Evolutionary conservation across 2,329 filamentous ascomycete genomes (phyloP), one percentile per base, ranked within the genome.

Genomic region (Fusarium veterinarium): DNA sequence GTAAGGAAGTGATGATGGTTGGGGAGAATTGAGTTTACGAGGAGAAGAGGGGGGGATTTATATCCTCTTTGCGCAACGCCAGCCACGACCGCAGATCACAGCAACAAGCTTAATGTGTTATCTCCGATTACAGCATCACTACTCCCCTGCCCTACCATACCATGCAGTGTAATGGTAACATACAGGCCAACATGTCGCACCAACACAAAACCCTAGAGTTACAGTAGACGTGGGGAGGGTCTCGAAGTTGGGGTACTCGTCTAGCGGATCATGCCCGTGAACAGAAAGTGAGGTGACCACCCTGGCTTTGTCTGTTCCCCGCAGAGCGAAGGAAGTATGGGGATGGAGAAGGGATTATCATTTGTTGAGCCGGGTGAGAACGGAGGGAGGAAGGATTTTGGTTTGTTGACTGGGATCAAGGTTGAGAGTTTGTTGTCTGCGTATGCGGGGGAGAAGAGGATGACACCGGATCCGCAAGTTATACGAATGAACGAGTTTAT

Each of bases 231-330:
- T 74, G 75, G 75, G 60, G 75, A 61, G 44, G 12, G 40, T 16
- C 46, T 30, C 14, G 35, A 28, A 74, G 71, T 75, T 76, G 73
- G 75, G 71, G 75, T 69, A 76, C 38, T 44, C 56, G 12, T 45
- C 42, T 23, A 48, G 55, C 56, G 57, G 41, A 69, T 69, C 66
- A 64, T 64, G 65, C 35, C 66, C 59, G 40, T 52, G 51, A 8
- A 25, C 10, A 46, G 59, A 65, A 41, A 42, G 19, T 69, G 70
- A 71, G 73, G 25, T 49, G 48, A 51, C 56, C 42, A 12, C 37
- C 40, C 49, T 49, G 52, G 60, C 58, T 69, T 64, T 72, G 71
- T 3, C 41, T 44, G 12, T 60, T 61, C 64, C 69, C 52, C 60
- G 58, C 58, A 62, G 38, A 35, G 30, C 19, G 46, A 31, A 51